Conservation (phyloP, 2,329 filamentous ascomycete genomes). For the Trichophyton mentagrophytes region DNA sequence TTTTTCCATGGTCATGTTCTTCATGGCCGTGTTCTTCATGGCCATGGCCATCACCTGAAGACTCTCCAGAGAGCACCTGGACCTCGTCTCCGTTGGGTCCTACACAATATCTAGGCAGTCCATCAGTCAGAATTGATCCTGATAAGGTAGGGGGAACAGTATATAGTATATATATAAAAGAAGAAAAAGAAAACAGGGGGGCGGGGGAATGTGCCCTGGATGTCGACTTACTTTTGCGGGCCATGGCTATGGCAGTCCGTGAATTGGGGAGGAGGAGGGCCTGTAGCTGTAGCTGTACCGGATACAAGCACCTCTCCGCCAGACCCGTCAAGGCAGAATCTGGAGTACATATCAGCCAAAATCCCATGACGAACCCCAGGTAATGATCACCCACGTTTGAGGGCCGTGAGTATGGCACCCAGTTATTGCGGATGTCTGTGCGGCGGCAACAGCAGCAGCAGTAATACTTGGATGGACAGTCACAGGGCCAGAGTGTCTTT, state of each 20-base stretch:
- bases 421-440: conserved; percentile 37
- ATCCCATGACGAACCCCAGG: neutral
- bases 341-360: conserved; percentile 11
- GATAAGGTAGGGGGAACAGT: neutral
- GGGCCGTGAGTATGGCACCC: conserved; percentile 40
- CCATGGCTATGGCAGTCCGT: conserved; percentile 55
- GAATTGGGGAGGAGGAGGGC: conserved; percentile 46
- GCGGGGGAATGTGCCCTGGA: neutral
- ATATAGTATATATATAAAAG: neutral
- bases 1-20: conserved; percentile 15
- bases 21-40: conserved; percentile 21
- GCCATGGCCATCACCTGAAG: conserved; percentile 8
- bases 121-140: neutral
- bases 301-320: conserved; percentile 29
- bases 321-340: conserved; percentile 25
- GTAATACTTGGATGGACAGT: conserved; percentile 20
- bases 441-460: conserved; percentile 17
- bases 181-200: neutral
- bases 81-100: conserved; percentile 48
- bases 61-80: conserved; percentile 35
- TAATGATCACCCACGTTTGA: conserved; percentile 24
- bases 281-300: conserved; percentile 40
- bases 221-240: conserved; percentile 39
- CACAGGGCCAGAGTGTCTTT: conserved; percentile 15
- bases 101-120: conserved; percentile 45